These are phyloP conservation scores for Schizosaccharomyces cryophilus DNA, from an alignment of 805 yeast species.

Conservation along the genomic window DNA sequence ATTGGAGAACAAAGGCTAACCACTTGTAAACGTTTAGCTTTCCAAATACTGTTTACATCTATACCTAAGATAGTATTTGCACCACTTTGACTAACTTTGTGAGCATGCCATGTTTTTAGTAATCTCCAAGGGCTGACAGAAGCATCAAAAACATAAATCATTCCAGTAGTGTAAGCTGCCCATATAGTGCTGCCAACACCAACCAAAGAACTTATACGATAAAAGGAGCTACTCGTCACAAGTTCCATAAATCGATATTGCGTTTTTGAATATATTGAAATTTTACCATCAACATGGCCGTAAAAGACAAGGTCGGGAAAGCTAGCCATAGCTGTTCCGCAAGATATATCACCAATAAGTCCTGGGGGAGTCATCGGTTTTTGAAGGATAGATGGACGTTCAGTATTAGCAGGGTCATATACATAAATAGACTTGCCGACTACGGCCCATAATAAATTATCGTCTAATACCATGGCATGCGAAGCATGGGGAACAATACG, in stretches of 20 bases:
- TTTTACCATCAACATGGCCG: slow-evolving; percentile 19
- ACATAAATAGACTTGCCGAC: slow-evolving; percentile 13
- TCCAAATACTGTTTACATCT: slow-evolving; percentile 7
- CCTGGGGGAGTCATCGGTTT: slow-evolving; percentile 10
- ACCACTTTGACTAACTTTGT: slow-evolving; percentile 10
- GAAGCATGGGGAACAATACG: slow-evolving; percentile 12
- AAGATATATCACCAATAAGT: slow-evolving; percentile 13
- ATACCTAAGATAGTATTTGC: slow-evolving; percentile 7
- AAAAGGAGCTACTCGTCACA: slow-evolving; percentile 11
- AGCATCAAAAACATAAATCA: slow-evolving; percentile 15
- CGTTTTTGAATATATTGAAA: slow-evolving; percentile 13
- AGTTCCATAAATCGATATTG: slow-evolving; percentile 11
- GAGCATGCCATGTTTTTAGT: slow-evolving; percentile 17
- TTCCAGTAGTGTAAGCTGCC: slow-evolving; percentile 18
- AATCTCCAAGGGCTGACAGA: slow-evolving; percentile 13
- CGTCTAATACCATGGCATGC: slow-evolving; percentile 8
- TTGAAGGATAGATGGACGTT: slow-evolving; percentile 9
- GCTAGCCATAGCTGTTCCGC: slow-evolving; percentile 10
- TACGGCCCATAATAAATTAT: slow-evolving; percentile 14
- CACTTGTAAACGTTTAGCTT: slow-evolving; percentile 10
- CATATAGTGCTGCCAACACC: slow-evolving; percentile 14
- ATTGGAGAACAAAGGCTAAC: slow-evolving; percentile 10
- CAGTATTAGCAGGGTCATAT: slow-evolving; percentile 11
- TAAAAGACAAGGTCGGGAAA: slow-evolving; percentile 13
- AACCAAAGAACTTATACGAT: slow-evolving; percentile 10